These are phyloP conservation scores for Tylopilus rubrobrunneus DNA, from an alignment of 768 basidiomycete species.

Conservation along the genomic window DNA sequence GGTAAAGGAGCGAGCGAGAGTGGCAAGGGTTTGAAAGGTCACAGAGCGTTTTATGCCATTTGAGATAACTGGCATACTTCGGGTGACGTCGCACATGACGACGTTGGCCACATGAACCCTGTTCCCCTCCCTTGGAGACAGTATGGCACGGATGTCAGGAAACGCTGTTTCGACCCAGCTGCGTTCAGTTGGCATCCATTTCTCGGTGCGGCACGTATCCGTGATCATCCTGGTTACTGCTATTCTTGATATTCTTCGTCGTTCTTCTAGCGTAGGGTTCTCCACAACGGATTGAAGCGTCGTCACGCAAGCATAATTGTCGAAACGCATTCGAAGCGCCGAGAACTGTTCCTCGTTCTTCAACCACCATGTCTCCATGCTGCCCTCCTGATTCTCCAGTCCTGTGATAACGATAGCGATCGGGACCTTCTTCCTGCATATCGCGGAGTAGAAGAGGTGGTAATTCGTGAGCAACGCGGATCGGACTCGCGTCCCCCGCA, in stretches of 20 bases:
- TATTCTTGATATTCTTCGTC: constrained; percentile 20
- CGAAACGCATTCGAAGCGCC: constrained; percentile 30
- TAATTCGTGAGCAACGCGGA: constrained; percentile 32
- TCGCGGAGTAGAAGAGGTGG: constrained; percentile 35
- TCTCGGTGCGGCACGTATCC: constrained; percentile 14
- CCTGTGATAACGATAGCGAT: constrained; percentile 37
- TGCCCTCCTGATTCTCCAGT: constrained; percentile 31
- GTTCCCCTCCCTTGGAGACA: constrained; percentile 7
- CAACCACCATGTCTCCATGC: constrained; percentile 32
- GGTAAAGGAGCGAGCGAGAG: constrained; percentile 4
- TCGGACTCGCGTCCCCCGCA: constrained; percentile 21
- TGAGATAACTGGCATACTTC: not conserved
- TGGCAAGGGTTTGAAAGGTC: constrained; percentile 15
- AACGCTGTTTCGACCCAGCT: constrained; percentile 20
- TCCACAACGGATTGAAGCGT: constrained; percentile 19
- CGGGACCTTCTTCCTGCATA: constrained; percentile 38
- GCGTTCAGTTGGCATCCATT: constrained; percentile 26
- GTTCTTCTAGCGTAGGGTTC: constrained; percentile 10
- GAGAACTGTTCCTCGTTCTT: constrained; percentile 26
- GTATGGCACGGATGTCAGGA: constrained; percentile 18
- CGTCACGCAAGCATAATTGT: constrained; percentile 38
- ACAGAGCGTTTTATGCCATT: constrained; percentile 6
- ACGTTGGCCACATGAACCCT: constrained; percentile 10
- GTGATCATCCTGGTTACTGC: constrained; percentile 20
- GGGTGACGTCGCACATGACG: constrained; percentile 24